phyloP scores from a whole-genome alignment of 2,329 filamentous ascomycete species.

The Diaporthe australafricana region DNA sequence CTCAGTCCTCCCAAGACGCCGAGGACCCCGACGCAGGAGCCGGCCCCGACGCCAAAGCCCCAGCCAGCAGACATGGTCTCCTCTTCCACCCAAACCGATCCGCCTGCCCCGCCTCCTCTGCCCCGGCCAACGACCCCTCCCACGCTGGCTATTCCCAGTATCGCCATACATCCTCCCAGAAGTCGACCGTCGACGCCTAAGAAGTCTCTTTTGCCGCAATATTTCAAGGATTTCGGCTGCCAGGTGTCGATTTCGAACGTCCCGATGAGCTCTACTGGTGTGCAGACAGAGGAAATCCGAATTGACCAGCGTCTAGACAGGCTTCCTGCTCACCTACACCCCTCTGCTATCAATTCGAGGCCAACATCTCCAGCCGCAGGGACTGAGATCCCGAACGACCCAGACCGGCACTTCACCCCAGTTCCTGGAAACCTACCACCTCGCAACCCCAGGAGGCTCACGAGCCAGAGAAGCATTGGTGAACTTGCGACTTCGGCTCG shows the following conservation, averaged over 20 bases:
- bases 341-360: constrained; percentile 76
- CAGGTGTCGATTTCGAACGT: constrained; percentile 74
- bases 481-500: constrained; percentile 65
- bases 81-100: constrained; percentile 72
- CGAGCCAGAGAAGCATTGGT: constrained; percentile 56
- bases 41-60: constrained; percentile 52
- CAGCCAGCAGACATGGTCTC: constrained; percentile 58
- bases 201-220: constrained; percentile 80
- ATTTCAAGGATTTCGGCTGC: constrained; percentile 84
- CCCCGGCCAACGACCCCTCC: constrained; percentile 44
- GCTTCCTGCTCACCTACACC: constrained; percentile 82
- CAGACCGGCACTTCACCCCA: constrained; percentile 59
- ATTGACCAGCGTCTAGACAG: constrained; percentile 82
- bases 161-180: constrained; percentile 89
- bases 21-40: constrained; percentile 58
- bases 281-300: constrained; percentile 93
- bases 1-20: constrained; percentile 76
- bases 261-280: constrained; percentile 62
- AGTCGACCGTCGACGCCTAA: constrained; percentile 85
- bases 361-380: constrained; percentile 64
- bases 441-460: constrained; percentile 69
- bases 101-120: constrained; percentile 51
- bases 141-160: constrained; percentile 77
- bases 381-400: constrained; percentile 43
- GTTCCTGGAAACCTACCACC: constrained; percentile 66